Evolutionary conservation across 1,284 basidiomycete genomes (phyloP), one percentile per base, ranked within the genome.

Genomic region (Wallemia hederae): DNA sequence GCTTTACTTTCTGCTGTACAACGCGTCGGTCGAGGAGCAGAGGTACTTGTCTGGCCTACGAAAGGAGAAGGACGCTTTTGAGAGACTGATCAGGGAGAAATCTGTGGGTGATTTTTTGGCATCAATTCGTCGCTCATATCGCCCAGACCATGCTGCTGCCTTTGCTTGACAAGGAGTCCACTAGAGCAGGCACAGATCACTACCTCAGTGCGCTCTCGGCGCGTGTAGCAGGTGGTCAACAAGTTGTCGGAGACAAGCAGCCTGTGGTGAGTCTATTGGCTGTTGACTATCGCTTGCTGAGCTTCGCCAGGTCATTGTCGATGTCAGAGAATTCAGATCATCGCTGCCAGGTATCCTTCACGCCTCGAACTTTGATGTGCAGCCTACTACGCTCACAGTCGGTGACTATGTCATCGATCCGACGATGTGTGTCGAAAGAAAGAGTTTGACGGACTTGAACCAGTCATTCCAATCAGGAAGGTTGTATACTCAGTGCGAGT

Each of bases 331-430:
- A 69, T 96, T 98, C 70, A 77, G 91, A 24, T 96, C 91, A 0
- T 82, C 87, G 0, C 73, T 99, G 24, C 92, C 92, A 0, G 91
- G 87, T 0, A 72, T 97, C 5, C 73, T 98, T 15, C 89, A 98
- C 68, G 86, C 84, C 0, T 78, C 85, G 0, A 79, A 80, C 34
- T 74, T 96, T 60, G 73, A 83, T 24, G 81, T 98, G 34, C 75
- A 91, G 11, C 92, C 92, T 0, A 84, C 85, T 1, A 97, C 91
- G 0, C 74, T 98, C 60, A 87, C 85, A 0, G 85, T 98, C 2
- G 92, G 92, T 2, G 92, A 98, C 71, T 99, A 99, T 67, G 85
- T 99, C 63, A 72, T 98, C 59, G 83, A 88, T 2, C 91, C 91
- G 0, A 87, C 92, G 64, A 92, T 98, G 66, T 91, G 88, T 64